Base-by-base conservation (phyloP, 148 eudicot species). In the Rhododendron henanense region DNA sequence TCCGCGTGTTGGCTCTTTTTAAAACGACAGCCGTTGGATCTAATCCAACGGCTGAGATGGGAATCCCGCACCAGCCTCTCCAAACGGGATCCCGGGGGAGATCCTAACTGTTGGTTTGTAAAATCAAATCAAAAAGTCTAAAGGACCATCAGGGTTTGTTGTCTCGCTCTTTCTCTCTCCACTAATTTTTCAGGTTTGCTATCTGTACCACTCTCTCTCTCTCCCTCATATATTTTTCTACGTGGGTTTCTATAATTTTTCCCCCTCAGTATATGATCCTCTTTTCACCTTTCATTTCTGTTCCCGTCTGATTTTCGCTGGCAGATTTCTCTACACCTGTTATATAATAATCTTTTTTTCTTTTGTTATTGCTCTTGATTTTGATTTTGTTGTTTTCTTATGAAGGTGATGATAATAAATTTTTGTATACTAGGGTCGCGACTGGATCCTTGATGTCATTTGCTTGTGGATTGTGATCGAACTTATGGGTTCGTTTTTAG, bases 181-280 rank as follows among this genome's bases (percentile, higher is more conserved):
- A 41, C 79, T 83, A 47, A 83, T 84, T 50, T 48, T 31, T 84
- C 79, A 84, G 85, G 85, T 73, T 84, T 50, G 63, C 79, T 84
- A 44, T 84, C 79, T 84, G 59, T 25, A 11, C 41, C 47, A 11
- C 25, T 39, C 33, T 21, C 35, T 61, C 50, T n/a, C 85, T 67
- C 37, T 10, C 84, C 6, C 51, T 53, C 41, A 3, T 3, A 31
- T 6, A 23, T 31, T 51, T 51, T 81, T n/a, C 65, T 31, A 25
- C 28, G 28, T 67, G 10, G 23, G 78, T 67, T 65, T 45, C 59
- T 28, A 25, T 47, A 15, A 28, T 50, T 53, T 18, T 35, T 50
- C 14, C 6, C 21, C 2, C 37, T n/a, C 69, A 7, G 28, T 65
- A 10, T 71, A 13, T 71, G 15, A 16, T 69, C 44, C 31, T 71